Percentiles rank a stretch among this genome's conserved stretches.
Conservation (phyloP, 257 asterid species). For the Jacaranda mimosifolia region DNA sequence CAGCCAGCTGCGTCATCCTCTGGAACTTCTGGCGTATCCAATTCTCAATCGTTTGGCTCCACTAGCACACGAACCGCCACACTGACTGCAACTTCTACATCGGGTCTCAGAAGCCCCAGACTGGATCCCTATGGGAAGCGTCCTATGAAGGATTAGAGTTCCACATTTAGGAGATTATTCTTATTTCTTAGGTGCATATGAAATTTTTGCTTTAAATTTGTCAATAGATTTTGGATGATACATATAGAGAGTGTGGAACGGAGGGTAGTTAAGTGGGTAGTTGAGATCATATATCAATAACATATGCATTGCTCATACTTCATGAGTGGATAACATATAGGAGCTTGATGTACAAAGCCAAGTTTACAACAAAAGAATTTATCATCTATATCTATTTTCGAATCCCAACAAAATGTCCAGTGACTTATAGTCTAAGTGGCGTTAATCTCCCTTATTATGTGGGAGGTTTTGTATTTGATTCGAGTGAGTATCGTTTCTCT, state of each 20-base stretch:
- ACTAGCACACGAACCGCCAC: constrained; percentile 49
- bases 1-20: constrained; percentile 47
- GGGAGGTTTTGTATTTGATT: no score
- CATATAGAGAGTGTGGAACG: no score
- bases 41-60: constrained; percentile 52
- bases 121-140: constrained; percentile 63
- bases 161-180: constrained; percentile 2
- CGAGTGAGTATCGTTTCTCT: no score
- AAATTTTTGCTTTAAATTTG: background rate
- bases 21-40: constrained; percentile 47
- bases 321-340: background rate
- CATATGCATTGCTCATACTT: background rate
- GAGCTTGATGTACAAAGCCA: no score
- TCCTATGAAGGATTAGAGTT: constrained; percentile 43
- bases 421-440: no score
- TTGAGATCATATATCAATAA: no score
- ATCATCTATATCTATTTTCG: background rate
- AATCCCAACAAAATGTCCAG: no score
- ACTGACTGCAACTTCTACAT: constrained; percentile 45
- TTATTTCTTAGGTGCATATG: no score
- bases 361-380: no score
- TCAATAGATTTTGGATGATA: background rate
- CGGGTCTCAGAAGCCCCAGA: constrained; percentile 37
- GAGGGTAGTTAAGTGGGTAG: background rate
- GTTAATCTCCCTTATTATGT: no score